These are phyloP conservation scores for Dryadomyces quercus-mongolicae DNA, from an alignment of 2,329 filamentous ascomycete genomes.

Conservation along the genomic window DNA sequence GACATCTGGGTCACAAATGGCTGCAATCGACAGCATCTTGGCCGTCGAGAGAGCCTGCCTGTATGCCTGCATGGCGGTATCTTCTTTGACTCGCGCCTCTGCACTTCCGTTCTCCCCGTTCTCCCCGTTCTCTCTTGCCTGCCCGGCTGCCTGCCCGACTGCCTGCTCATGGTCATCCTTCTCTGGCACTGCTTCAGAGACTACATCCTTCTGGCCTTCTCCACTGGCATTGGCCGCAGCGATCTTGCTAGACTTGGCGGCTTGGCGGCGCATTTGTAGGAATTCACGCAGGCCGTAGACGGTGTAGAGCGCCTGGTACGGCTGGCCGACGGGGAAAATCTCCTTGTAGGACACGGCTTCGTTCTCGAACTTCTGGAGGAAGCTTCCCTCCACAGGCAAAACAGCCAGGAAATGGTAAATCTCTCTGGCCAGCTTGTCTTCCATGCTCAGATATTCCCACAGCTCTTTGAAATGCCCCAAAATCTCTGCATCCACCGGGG, in stretches of 20 bases:
- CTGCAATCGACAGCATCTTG: constrained; percentile 43
- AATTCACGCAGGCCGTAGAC: constrained; percentile 54
- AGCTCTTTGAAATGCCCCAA: constrained; percentile 72
- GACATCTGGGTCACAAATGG: constrained; percentile 46
- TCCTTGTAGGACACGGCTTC: constrained; percentile 39
- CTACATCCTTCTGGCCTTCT: not conserved
- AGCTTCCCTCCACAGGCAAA: constrained; percentile 54
- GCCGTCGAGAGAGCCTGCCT: constrained; percentile 19
- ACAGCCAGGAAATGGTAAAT: constrained; percentile 60
- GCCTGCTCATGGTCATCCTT: no score
- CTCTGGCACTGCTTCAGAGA: not conserved
- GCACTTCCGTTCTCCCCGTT: not conserved
- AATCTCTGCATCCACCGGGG: constrained; percentile 64
- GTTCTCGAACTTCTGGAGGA: constrained; percentile 47
- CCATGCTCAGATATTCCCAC: constrained; percentile 67
- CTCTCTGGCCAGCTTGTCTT: constrained; percentile 56
- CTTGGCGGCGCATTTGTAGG: constrained; percentile 30
- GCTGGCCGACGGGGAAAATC: constrained; percentile 56
- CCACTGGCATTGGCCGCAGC: not conserved
- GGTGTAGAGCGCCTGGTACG: constrained; percentile 64
- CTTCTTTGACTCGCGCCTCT: not conserved
- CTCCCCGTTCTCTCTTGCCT: not conserved
- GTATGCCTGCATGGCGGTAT: constrained; percentile 11
- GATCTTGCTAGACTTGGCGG: constrained; percentile 11
- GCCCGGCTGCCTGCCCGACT: no score